Evolutionary conservation across 106 monocot genomes (phyloP).

Genomic region (Dendrobium officinale): DNA sequence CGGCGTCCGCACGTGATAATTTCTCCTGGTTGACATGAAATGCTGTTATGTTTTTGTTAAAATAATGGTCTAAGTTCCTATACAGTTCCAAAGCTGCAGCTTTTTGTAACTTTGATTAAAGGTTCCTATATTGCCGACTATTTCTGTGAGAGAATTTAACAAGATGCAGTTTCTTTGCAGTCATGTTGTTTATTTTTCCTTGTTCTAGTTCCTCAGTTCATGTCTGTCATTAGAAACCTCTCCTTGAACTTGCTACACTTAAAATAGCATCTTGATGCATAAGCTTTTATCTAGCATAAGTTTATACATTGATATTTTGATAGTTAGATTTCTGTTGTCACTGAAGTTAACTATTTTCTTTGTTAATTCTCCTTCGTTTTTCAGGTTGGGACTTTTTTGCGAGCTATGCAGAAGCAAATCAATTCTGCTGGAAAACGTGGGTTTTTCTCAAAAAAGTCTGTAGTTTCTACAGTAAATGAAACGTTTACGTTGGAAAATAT

Average conservation of each 20-base stretch:
- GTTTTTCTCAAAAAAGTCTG: slow-evolving; percentile 83
- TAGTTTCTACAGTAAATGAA: slow-evolving; percentile 74
- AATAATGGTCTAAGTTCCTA: background rate
- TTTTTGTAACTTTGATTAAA: background rate
- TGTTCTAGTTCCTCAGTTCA: background rate
- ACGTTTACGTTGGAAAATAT: slow-evolving; percentile 95
- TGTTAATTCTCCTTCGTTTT: background rate
- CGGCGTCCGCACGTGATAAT: no score
- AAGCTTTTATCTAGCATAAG: background rate
- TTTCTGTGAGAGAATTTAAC: background rate
- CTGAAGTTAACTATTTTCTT: background rate
- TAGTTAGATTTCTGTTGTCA: slow-evolving; percentile 1
- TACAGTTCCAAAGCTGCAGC: background rate
- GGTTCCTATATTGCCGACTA: background rate
- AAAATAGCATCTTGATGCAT: background rate
- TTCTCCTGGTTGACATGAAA: background rate
- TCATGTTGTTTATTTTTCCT: background rate
- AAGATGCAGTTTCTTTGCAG: background rate
- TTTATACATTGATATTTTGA: background rate
- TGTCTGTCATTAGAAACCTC: background rate
- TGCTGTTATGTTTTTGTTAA: background rate
- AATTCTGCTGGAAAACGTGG: slow-evolving; percentile 88
- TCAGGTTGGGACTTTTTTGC: slow-evolving; percentile 87
- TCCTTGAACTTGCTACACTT: background rate
- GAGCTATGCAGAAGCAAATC: slow-evolving; percentile 95